phyloP scores from a whole-genome alignment of 192 early-diverging fungal species.

The Diversispora epigaea region DNA sequence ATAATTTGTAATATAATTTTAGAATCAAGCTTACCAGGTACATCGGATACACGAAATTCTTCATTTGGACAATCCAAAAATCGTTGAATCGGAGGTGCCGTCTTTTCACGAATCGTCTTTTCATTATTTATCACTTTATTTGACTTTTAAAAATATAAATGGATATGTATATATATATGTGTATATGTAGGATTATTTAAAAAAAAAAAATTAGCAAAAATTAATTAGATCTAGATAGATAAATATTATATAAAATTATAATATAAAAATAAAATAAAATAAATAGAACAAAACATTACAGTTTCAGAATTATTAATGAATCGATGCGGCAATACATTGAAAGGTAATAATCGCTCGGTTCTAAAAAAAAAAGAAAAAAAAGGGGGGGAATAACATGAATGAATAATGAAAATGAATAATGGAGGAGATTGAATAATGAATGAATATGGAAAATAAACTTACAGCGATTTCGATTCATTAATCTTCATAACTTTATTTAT shows the following conservation, averaged over 20 bases:
- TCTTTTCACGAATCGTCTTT: not conserved
- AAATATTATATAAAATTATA: not conserved
- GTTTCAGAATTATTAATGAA: not conserved
- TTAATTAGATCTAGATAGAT: too few species aligned
- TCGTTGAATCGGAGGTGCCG: slow-evolving; percentile 17
- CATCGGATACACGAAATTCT: slow-evolving; percentile 27
- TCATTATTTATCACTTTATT: not conserved
- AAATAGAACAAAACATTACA: not conserved
- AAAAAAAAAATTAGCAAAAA: too few species aligned
- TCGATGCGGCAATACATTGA: slow-evolving; percentile 6
- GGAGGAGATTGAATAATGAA: too few species aligned
- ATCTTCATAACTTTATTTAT: too few species aligned
- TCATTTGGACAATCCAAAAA: slow-evolving; percentile 27
- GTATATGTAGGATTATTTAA: too few species aligned
- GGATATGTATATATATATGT: not conserved
- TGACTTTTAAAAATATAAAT: not conserved
- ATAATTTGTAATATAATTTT: not conserved
- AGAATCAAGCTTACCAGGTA: too few species aligned
- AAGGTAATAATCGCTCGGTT: slow-evolving; percentile 18
- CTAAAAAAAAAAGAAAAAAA: too few species aligned
- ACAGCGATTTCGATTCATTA: too few species aligned
- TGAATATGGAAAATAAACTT: too few species aligned
- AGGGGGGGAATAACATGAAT: too few species aligned
- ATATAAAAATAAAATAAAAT: not conserved
- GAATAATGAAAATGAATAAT: too few species aligned